Evolutionary conservation across 2,329 filamentous ascomycete genomes (phyloP), one percentile per base, ranked within the genome.

Genomic region (Lecanicillium sp.): DNA sequence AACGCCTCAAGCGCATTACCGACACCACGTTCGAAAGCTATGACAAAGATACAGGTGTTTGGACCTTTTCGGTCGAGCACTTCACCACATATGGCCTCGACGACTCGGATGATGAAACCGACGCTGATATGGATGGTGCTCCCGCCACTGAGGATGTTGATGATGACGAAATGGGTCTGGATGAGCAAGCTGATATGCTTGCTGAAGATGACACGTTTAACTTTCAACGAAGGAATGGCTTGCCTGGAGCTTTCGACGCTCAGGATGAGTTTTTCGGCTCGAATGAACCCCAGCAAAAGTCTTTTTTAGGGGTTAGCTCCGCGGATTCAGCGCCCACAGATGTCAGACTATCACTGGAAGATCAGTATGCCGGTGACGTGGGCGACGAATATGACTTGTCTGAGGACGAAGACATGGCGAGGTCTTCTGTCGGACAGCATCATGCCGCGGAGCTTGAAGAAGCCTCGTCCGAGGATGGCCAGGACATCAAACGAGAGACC

Each of bases 51-150:
- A 88, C 80, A 37, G 92, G 90, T 37, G 75, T 85, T 33, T 98
- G 94, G 94, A 76, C 77, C 12, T 98, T 98, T 65, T 79, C 71
- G 9, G 92, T 98, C n/a, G 80, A 90, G 53, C 92, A 98, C 60
- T 98, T 94, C 59, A 96, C 90, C 2, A 95, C 88, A 2, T 98
- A 98, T 55, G 89, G 85, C 29, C 71, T 96, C 38, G 83, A 90
- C 46, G 86, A 85, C 29, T 76, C 80, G 37, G 85, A 88, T 32
- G 82, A 86, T 19, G 81, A 85, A 36, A 78, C 76, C 7, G 71
- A 81, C 33, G 69, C 69, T 7, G 77, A 77, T 50, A 45, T 46
- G 27, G 44, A 53, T n/a, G 22, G 22, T 11, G 11, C 6, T 11
- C 6, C 22, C 22, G 22, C 22, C 6, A 7, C 22, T 7, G 7